Percentiles rank a stretch among this genome's conserved stretches.
These are phyloP conservation scores for Solanum ossicruentum DNA, from an alignment of 257 asterid species.

Conservation along the genomic window DNA sequence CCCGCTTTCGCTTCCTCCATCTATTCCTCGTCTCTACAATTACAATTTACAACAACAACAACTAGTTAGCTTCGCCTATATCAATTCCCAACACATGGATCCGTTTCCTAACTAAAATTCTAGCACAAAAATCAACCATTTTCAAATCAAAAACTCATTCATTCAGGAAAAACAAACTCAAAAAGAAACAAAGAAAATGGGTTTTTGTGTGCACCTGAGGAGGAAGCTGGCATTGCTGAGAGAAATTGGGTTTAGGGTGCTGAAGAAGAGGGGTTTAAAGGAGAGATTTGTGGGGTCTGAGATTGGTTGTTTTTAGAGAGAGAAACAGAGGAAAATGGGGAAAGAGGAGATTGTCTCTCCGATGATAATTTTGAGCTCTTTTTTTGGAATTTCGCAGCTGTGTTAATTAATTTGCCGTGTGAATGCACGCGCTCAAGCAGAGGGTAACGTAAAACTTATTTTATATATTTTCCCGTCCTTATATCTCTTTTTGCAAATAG, in stretches of 20 bases:
- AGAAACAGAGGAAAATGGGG: background rate
- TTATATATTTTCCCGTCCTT: background rate
- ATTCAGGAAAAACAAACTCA: background rate
- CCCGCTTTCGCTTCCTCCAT: constrained; percentile 97
- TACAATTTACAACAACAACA: background rate
- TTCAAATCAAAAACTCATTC: background rate
- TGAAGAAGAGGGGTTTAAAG: constrained; percentile 2
- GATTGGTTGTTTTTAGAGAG: constrained; percentile 42
- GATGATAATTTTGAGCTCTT: background rate
- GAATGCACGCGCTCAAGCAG: background rate
- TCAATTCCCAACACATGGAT: constrained; percentile 4
- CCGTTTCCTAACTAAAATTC: background rate
- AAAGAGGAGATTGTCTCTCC: background rate
- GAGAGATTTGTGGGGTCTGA: constrained; percentile 67
- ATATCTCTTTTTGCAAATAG: background rate
- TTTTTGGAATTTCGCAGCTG: background rate
- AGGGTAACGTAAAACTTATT: background rate
- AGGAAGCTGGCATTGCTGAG: constrained; percentile 89
- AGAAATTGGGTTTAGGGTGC: constrained; percentile 30
- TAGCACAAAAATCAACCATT: background rate
- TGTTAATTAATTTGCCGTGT: background rate
- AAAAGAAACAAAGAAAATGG: background rate
- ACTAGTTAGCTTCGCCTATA: background rate
- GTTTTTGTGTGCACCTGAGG: constrained; percentile 38
- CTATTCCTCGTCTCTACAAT: constrained; percentile 54